Evolutionary conservation across 192 early-diverging fungal genomes (phyloP), one percentile per base, ranked within the genome.

Genomic region (Coemansia pectinata): DNA sequence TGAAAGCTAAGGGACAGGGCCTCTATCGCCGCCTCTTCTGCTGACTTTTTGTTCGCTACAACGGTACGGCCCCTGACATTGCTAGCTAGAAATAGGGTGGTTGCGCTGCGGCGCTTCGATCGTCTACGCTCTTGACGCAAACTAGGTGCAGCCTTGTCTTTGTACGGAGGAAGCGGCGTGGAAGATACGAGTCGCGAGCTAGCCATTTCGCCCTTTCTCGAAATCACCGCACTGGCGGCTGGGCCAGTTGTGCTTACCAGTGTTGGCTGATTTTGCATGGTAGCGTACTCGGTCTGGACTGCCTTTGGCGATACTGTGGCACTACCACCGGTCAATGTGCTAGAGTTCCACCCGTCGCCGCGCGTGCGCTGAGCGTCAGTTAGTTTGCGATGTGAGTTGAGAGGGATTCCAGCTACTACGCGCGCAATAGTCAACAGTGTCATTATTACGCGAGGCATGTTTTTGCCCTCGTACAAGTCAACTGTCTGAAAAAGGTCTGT

Each of bases 401-500:
- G 74, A 4, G 82, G 77, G 10, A 79, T 79, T 12, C 78, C 71
- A 0, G 77, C 90, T 77, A 88, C 81, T 12, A 90, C 82, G 25
- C 90, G 86, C 34, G 88, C 87, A 55, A 92, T 85, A 10, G 91
- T 87, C 58, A 92, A 67, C 52, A 94, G 86, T 4, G 94, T 93
- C 63, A 89, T 87, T 25, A 93, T 74, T 4, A 93, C 92, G 77
- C 89, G 85, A 29, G 63, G 72, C 87, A 94, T 91, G 74, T 93
- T 89, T 75, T 91, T 93, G 50, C 86, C 93, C 53, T 94, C 92
- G 67, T 89, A 93, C 36, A 94, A 70, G 71, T 94, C 93, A 5
- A 89, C 87, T 0, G 93, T 93, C 74, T 94, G 86, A 67, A 94
- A 94, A 69, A 93, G 77, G 66, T 93, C 90, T 17, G 87, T 84